Evolutionary conservation across 148 eudicot species (phyloP), one percentile per base, ranked within the genome.

Genomic region (Nepenthes mirabilis): DNA sequence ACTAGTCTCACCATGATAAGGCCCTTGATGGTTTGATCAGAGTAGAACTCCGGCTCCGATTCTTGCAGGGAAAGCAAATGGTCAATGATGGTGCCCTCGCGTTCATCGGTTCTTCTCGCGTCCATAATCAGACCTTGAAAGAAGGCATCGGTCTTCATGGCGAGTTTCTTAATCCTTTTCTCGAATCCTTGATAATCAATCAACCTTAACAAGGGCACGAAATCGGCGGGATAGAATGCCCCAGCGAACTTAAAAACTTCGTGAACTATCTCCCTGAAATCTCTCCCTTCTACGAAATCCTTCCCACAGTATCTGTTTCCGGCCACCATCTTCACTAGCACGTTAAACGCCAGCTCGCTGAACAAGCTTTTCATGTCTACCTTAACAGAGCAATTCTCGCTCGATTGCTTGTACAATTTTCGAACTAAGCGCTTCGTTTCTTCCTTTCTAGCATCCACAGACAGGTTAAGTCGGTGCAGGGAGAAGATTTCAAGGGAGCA

Each of bases 211-310:
- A 62, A 11, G 1, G 67, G 72, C 48, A 69, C n/a, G n/a, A 62
- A 63, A 62, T 69, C 72, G 2, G 55, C 62, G 1, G 72, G 72
- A 69, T 69, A 60, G 47, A 62, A 57, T 8, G 62, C 59, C 35
- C 43, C 57, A 23, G 62, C n/a, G 2, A 36, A 36, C 33, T 34
- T 37, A 43, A 72, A 45, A 1, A 59, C 59, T 45, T 72, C 63
- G 11, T 57, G 10, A 2, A 60, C 58, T 3, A 56, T 14, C 45
- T 49, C 66, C 68, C 61, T 48, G 8, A 62, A 55, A 48, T 2
- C 14, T 57, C 37, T 56, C 1, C 62, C 69, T 2, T 34, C 59
- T 9, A 48, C 63, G 1, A 13, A 37, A 3, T 52, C 69, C 23
- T 23, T 0, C 23, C 23, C 23, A 50, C 43, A 56, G 34, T 40